Evolutionary conservation across 2,329 filamentous ascomycete species (phyloP).

Genomic region (Venturia effusa): DNA sequence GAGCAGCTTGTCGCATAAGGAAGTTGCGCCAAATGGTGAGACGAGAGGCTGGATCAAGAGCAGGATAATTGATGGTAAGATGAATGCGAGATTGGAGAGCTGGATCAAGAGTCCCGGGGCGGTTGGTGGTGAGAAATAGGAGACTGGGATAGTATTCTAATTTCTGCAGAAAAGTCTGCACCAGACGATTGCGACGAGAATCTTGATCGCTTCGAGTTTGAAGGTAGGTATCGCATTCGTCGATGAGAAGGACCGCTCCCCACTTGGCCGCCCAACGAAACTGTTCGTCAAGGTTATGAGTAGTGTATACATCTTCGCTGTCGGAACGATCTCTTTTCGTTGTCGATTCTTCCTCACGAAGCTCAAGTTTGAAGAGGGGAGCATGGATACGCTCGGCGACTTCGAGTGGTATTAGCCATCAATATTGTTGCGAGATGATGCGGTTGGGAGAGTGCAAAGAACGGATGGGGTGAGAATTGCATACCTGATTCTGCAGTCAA

Average conservation of each 20-base stretch:
- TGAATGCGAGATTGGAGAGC: conserved; percentile 85
- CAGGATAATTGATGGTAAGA: conserved; percentile 70
- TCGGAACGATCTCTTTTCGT: conserved; percentile 11
- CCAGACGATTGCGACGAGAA: conserved; percentile 73
- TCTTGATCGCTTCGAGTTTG: conserved; percentile 76
- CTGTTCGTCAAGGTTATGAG: neutral
- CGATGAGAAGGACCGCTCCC: conserved; percentile 74
- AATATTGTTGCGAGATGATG: neutral
- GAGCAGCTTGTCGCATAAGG: conserved; percentile 31
- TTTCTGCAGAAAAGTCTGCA: conserved; percentile 76
- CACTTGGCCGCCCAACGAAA: conserved; percentile 37
- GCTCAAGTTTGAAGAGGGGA: conserved; percentile 17
- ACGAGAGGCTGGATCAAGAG: conserved; percentile 61
- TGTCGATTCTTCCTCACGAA: conserved; percentile 13
- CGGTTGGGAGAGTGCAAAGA: no score
- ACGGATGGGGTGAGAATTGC: neutral
- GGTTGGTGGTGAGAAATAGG: conserved; percentile 79
- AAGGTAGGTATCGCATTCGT: conserved; percentile 55
- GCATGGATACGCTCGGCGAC: conserved; percentile 18
- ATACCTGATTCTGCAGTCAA: conserved; percentile 13
- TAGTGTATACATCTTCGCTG: conserved; percentile 7
- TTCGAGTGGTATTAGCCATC: neutral
- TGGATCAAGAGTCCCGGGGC: conserved; percentile 79
- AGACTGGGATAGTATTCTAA: conserved; percentile 91
- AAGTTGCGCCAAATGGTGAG: conserved; percentile 78